Base-by-base conservation (phyloP, 805 yeast species). In the Candida pseudoglaebosa region DNA sequence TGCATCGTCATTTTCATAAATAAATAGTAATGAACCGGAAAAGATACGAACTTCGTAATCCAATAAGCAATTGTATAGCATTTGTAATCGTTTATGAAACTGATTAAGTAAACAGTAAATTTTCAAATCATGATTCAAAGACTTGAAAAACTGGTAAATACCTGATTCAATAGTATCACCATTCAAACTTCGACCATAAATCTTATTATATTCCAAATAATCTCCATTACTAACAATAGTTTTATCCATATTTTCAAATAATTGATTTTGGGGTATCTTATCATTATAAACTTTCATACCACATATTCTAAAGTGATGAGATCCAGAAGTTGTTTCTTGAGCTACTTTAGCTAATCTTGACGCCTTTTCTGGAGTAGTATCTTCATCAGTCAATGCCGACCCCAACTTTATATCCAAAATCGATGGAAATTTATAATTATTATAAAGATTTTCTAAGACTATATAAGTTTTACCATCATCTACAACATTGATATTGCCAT, bases 341-440 rank as follows among this genome's bases (percentile, higher is more conserved):
- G 93, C 75, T 0, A 93, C 96, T 18, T 69, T 60, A 20, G 60
- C 63, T 52, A 91, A 61, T 30, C 98, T 58, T 36, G 60, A 61
- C 12, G 60, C 68, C 52, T 93, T 91, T 4, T 52, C 47, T 0
- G 47, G 54, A 2, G 75, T 44, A 1, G 86, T 78, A 10, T 52
- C 48, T 4, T 71, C 77, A 57, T 91, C 98, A 49, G 82, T 78
- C 26, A 91, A 61, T 7, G 71, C 53, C 4, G 78, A 59, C 0
- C 99, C 99, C 3, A 91, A 66, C 56, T 91, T 91, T 34, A 91
- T 76, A 56, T 91, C 99, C 45, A 91, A 52, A 2, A 93, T 72
- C 39, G 84, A 75, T 0, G 98, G 97, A 33, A 65, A 61, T 3
- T 36, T 53, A 53, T 70, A 84, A 0, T 87, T 87, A 39, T 72